phyloP scores from a whole-genome alignment of 73 alveolate species.

The Paramecium primaurelia region DNA sequence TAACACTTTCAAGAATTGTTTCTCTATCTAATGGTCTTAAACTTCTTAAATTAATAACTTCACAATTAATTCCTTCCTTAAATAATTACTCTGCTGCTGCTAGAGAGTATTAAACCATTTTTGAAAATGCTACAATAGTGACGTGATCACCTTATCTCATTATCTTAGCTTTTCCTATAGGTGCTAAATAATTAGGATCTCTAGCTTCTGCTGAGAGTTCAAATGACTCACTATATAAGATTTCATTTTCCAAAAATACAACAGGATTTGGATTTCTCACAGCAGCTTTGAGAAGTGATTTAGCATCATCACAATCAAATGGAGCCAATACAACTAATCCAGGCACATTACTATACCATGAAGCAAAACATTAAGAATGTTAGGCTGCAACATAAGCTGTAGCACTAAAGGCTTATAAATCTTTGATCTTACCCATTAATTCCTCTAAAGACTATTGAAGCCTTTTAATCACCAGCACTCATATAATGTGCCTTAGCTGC shows the following conservation, averaged over 20 bases:
- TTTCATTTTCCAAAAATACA: conserved; percentile 86
- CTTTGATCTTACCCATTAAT: conserved; percentile 70
- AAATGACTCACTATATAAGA: conserved; percentile 78
- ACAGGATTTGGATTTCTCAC: conserved; percentile 89
- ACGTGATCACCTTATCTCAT: conserved; percentile 83
- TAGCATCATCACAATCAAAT: conserved; percentile 80
- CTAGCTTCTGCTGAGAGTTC: conserved; percentile 73
- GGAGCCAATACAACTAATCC: conserved; percentile 88
- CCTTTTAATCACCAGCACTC: conserved; percentile 82
- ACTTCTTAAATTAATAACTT: conserved; percentile 79
- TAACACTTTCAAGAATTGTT: conserved; percentile 78
- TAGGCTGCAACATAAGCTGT: conserved; percentile 92
- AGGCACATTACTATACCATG: conserved; percentile 89
- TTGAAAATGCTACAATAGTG: conserved; percentile 82
- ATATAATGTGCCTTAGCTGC: conserved; percentile 84
- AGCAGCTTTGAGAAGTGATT: conserved; percentile 86
- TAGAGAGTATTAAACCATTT: conserved; percentile 77
- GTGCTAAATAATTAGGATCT: conserved; percentile 80
- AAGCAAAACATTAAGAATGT: conserved; percentile 90
- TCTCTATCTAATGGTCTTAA: conserved; percentile 83
- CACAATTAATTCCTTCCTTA: conserved; percentile 77
- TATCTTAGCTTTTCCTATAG: conserved; percentile 83
- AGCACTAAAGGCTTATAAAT: conserved; percentile 35
- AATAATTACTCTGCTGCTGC: conserved; percentile 81
- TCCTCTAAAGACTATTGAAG: conserved; percentile 90